Percentiles rank a stretch among this genome's conserved stretches.
Evolutionary conservation across 331 rosid genomes (phyloP).

Genomic region (Acacia concinna): DNA sequence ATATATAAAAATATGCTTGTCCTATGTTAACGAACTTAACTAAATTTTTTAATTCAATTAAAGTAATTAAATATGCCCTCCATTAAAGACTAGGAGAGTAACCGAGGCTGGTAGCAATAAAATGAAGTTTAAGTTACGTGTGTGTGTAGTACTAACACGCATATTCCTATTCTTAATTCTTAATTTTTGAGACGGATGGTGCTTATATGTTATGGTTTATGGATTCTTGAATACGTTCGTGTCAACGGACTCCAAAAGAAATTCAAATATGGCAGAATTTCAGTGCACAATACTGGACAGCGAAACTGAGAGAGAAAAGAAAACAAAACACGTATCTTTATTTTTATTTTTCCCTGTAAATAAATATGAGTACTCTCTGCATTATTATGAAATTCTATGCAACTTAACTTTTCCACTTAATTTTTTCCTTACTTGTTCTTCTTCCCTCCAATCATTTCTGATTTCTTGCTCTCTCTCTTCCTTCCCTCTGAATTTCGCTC

Average conservation of each 20-base stretch:
- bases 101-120: too few species aligned
- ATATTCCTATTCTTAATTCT: not conserved
- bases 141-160: not conserved
- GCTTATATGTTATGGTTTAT: not conserved
- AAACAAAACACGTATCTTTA: not conserved
- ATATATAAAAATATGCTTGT: too few species aligned
- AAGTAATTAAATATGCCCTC: too few species aligned
- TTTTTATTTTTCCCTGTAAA: not conserved
- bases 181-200: not conserved
- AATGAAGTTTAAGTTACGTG: too few species aligned
- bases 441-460: constrained; percentile 62
- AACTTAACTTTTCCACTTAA: not conserved
- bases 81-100: too few species aligned
- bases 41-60: too few species aligned
- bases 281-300: not conserved
- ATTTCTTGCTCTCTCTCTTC: constrained; percentile 35
- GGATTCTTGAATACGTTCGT: constrained; percentile 3
- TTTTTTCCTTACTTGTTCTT: constrained; percentile 20
- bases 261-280: constrained; percentile 47
- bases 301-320: not conserved
- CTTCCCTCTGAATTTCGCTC: constrained; percentile 1
- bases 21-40: too few species aligned
- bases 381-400: not conserved
- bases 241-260: constrained; percentile 53
- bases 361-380: not conserved